phyloP scores from a whole-genome alignment of 805 yeast genomes.

The Cyberlindnera misumaiensis region DNA sequence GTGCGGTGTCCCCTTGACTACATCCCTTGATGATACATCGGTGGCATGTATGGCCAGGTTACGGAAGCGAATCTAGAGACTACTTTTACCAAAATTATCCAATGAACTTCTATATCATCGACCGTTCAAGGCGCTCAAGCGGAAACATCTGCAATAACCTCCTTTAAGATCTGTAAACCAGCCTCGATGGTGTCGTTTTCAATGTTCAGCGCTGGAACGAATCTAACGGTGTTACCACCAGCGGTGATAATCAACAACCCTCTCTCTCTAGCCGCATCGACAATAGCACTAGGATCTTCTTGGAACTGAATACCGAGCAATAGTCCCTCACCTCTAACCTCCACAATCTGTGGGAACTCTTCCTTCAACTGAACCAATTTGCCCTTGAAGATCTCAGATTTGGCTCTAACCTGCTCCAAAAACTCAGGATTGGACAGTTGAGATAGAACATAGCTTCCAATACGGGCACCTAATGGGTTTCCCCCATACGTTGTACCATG shows the following conservation, averaged over 20 bases:
- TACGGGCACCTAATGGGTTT: constrained; percentile 83
- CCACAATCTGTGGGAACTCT: constrained; percentile 55
- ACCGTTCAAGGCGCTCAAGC: no score
- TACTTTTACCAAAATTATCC: no score
- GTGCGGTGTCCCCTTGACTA: no score
- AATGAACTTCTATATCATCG: no score
- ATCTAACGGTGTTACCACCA: constrained; percentile 83
- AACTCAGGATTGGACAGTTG: constrained; percentile 57
- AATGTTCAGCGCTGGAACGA: constrained; percentile 89
- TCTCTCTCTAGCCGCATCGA: constrained; percentile 62
- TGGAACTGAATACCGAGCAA: constrained; percentile 76
- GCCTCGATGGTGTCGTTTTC: constrained; percentile 57
- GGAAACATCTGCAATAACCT: constrained; percentile 36
- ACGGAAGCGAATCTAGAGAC: no score
- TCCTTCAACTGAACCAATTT: constrained; percentile 44
- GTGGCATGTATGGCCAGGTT: no score
- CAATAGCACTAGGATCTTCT: constrained; percentile 55
- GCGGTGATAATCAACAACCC: constrained; percentile 87
- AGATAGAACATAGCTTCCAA: constrained; percentile 71
- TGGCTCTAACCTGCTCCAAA: constrained; percentile 49
- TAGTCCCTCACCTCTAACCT: constrained; percentile 84
- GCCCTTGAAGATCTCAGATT: constrained; percentile 49
- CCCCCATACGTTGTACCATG: constrained; percentile 99
- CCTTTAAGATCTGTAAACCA: constrained; percentile 66
- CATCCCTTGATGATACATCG: no score